Conservation (phyloP, 805 yeast genomes). For the Yamadazyma nakazawae region DNA sequence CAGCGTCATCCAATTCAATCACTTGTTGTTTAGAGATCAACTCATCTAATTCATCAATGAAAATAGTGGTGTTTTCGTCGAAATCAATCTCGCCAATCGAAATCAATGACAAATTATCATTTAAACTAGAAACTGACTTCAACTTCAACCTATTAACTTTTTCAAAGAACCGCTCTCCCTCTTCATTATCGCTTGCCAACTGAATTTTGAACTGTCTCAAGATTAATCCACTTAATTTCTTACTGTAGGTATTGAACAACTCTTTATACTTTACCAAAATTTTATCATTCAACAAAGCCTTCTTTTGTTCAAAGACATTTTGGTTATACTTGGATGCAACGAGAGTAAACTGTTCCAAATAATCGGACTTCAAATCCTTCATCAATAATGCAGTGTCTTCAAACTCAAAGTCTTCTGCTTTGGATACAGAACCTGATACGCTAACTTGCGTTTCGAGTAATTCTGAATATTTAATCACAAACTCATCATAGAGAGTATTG, state of each 20-base stretch:
- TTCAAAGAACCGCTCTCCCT: constrained; percentile 17
- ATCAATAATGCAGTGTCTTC: constrained; percentile 45
- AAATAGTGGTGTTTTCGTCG: constrained; percentile 14
- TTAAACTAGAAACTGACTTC: constrained; percentile 12
- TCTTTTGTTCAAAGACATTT: constrained; percentile 64
- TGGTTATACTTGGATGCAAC: constrained; percentile 74
- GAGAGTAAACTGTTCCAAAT: constrained; percentile 56
- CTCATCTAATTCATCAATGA: constrained; percentile 36
- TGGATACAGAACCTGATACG: constrained; percentile 3
- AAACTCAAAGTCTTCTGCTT: constrained; percentile 34
- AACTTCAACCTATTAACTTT: constrained; percentile 9
- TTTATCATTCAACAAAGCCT: constrained; percentile 44
- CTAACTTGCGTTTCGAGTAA: constrained; percentile 6
- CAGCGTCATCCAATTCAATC: constrained; percentile 30
- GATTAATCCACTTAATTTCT: constrained; percentile 13
- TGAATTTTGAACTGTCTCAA: constrained; percentile 15
- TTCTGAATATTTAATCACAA: constrained; percentile 19
- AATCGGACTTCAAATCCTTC: constrained; percentile 39
- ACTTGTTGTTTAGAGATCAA: constrained; percentile 37
- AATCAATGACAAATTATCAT: constrained; percentile 15
- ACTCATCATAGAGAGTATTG: constrained; percentile 30
- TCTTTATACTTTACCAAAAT: constrained; percentile 31
- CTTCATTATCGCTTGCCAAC: constrained; percentile 8
- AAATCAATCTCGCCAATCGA: constrained; percentile 31
- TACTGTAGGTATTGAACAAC: constrained; percentile 34